Evolutionary conservation across 148 eudicot species (phyloP).

Genomic region (Fagopyrum esculentum): DNA sequence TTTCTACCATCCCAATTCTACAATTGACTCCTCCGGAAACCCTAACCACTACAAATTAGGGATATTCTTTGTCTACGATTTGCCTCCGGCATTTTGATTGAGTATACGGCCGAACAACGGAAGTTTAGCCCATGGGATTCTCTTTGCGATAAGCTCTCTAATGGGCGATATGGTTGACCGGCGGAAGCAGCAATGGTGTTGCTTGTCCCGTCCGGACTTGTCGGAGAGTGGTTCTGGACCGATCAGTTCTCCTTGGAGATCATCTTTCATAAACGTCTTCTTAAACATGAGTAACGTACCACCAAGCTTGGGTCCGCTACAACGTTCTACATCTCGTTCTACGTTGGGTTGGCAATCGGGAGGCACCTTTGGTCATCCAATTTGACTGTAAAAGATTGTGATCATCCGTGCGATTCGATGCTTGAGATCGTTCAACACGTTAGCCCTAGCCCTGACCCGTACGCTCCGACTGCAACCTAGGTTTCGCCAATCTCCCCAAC

Average conservation of each 20-base stretch:
- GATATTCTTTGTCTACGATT: constrained; percentile 10
- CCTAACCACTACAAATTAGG: too few species aligned
- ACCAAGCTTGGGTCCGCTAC: constrained; percentile 37
- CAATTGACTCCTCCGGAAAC: too few species aligned
- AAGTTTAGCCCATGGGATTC: constrained; percentile 56
- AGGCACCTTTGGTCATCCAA: constrained; percentile 31
- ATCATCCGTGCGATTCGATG: constrained; percentile 41
- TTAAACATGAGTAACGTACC: constrained; percentile 37
- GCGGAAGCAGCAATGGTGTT: constrained; percentile 21
- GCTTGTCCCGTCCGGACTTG: constrained; percentile 27
- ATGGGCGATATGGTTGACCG: constrained; percentile 46
- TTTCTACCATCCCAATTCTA: too few species aligned
- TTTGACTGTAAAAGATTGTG: constrained; percentile 32
- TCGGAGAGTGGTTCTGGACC: constrained; percentile 46
- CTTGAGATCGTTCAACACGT: not conserved
- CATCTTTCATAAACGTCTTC: constrained; percentile 34
- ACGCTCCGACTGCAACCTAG: too few species aligned
- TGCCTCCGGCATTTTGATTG: constrained; percentile 41
- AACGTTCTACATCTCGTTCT: constrained; percentile 56
- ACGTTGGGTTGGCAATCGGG: constrained; percentile 56
- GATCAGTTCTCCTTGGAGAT: constrained; percentile 42
- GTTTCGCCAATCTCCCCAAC: too few species aligned
- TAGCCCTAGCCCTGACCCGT: too few species aligned
- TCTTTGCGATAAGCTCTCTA: constrained; percentile 45
- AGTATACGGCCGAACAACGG: constrained; percentile 35